Evolutionary conservation across 1,284 basidiomycete genomes (phyloP).

Genomic region (Puccinia horiana): DNA sequence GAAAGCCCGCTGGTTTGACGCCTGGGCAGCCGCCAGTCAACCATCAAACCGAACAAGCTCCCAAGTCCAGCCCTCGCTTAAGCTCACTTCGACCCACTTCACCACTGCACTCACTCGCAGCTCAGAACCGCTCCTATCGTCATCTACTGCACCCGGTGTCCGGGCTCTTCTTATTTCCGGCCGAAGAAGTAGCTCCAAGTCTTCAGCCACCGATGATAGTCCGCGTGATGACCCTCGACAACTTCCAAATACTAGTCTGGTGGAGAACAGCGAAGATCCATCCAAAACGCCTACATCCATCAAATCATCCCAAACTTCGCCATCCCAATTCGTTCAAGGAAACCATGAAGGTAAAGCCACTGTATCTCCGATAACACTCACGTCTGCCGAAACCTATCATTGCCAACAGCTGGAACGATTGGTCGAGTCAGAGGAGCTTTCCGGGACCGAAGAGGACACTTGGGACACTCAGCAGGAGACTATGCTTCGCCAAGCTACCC

Average conservation of each 20-base stretch:
- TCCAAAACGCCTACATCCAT: background rate
- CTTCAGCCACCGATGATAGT: background rate
- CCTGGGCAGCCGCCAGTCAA: constrained; percentile 62
- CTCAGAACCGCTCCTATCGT: background rate
- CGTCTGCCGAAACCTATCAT: constrained; percentile 17
- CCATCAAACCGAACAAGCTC: constrained; percentile 6
- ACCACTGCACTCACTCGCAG: background rate
- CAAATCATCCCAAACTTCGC: constrained; percentile 15
- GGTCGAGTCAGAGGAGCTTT: constrained; percentile 16
- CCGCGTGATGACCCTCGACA: background rate
- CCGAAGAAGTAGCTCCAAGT: constrained; percentile 11
- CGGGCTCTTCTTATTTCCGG: constrained; percentile 7
- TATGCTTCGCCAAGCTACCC: constrained; percentile 26
- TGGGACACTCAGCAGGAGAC: constrained; percentile 11
- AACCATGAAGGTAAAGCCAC: background rate
- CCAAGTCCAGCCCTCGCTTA: background rate
- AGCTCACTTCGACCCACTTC: background rate
- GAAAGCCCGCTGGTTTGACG: constrained; percentile 71
- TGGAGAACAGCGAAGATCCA: background rate
- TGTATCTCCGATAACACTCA: background rate
- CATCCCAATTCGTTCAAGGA: background rate
- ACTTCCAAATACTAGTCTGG: background rate
- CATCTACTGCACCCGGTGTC: constrained; percentile 11
- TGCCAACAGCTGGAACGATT: constrained; percentile 22
- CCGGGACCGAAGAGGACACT: background rate